Conservation (phyloP, 169 alveolate species). For the Plasmodium vivax region DNA sequence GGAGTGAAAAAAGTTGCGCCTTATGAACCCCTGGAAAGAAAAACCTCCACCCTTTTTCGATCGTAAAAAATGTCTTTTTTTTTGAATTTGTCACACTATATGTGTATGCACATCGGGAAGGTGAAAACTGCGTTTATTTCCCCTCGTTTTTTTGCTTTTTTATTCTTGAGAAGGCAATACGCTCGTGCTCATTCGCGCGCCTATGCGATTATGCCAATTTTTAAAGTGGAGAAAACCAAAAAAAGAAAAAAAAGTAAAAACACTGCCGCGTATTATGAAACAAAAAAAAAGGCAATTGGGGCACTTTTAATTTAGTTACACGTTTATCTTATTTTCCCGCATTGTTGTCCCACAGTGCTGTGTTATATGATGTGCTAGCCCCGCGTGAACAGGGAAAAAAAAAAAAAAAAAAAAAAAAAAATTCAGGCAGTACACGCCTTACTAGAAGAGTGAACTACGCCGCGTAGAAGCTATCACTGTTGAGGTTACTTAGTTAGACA, state of each 20-base stretch:
- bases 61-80: background rate
- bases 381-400: background rate
- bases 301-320: background rate
- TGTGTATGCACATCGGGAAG: background rate
- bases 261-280: background rate
- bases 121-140: background rate
- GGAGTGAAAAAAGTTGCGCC: background rate
- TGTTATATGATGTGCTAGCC: background rate
- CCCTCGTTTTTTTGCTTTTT: background rate
- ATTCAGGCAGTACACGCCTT: background rate
- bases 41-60: background rate
- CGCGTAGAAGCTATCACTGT: background rate
- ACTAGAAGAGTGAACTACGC: background rate
- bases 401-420: background rate
- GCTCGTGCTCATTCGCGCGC: background rate
- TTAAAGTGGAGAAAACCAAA: background rate
- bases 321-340: background rate
- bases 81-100: background rate
- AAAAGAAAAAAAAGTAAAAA: background rate
- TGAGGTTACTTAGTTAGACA: background rate
- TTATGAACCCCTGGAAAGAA: background rate
- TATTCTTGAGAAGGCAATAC: background rate
- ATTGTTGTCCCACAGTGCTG: background rate
- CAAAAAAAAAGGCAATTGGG: background rate
- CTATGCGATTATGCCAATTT: background rate